Evolutionary conservation across 2,329 filamentous ascomycete genomes (phyloP).

Genomic region (Pseudovirgaria hyperparasitica): DNA sequence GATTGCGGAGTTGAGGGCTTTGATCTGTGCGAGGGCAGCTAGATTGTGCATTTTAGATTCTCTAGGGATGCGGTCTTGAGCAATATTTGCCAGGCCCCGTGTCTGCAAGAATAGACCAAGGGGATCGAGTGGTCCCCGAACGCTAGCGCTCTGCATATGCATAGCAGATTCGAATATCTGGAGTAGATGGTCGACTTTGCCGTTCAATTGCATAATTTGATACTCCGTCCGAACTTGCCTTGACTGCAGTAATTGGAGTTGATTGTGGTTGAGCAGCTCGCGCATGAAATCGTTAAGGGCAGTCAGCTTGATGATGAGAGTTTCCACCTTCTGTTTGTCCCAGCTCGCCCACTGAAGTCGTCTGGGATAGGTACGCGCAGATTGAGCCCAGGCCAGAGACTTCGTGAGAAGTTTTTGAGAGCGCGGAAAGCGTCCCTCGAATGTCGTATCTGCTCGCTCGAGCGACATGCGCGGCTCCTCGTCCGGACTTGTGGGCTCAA

Average conservation of each 20-base stretch:
- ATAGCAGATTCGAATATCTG: slow-evolving; percentile 18
- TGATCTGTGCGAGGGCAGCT: slow-evolving; percentile 20
- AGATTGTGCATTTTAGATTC: slow-evolving; percentile 11
- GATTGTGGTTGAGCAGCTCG: slow-evolving; percentile 18
- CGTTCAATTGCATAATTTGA: slow-evolving; percentile 24
- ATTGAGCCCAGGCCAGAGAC: slow-evolving; percentile 15
- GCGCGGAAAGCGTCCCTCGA: slow-evolving; percentile 16
- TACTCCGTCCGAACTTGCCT: slow-evolving; percentile 22
- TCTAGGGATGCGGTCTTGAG: slow-evolving; percentile 8
- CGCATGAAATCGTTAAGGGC: slow-evolving; percentile 24
- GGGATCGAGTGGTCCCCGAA: slow-evolving; percentile 5
- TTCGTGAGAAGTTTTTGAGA: slow-evolving; percentile 17
- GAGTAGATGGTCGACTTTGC: slow-evolving; percentile 19
- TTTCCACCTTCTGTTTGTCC: slow-evolving; percentile 18
- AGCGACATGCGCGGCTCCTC: too few species aligned
- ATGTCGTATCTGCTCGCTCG: slow-evolving; percentile 10
- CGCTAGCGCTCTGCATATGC: slow-evolving; percentile 6
- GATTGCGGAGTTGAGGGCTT: slow-evolving; percentile 22
- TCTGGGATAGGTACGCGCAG: slow-evolving; percentile 12
- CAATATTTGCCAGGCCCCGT: slow-evolving; percentile 11
- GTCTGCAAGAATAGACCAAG: slow-evolving; percentile 9
- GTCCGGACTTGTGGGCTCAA: slow-evolving; percentile 6
- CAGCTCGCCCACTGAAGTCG: slow-evolving; percentile 20
- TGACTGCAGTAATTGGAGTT: slow-evolving; percentile 15
- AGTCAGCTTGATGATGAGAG: slow-evolving; percentile 17